These are phyloP conservation scores for Populus tremula DNA, from an alignment of 345 rosid species.

Conservation along the genomic window DNA sequence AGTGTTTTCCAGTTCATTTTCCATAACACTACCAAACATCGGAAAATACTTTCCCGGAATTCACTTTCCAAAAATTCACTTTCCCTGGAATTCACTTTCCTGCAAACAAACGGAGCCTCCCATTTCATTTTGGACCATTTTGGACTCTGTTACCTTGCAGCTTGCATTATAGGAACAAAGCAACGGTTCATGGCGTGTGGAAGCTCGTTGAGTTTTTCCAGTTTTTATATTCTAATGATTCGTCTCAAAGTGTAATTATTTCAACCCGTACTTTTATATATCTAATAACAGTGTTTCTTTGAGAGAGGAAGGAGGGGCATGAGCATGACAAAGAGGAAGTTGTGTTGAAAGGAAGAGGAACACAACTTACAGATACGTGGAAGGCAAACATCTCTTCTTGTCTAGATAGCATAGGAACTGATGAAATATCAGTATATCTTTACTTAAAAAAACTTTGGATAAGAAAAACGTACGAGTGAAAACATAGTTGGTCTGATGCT, in stretches of 20 bases:
- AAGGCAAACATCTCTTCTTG: slow-evolving; percentile 96
- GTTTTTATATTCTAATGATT: not conserved
- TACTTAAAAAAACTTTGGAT: too few species aligned
- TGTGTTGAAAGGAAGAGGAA: slow-evolving; percentile 3
- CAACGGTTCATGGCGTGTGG: not conserved
- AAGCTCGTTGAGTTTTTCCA: not conserved
- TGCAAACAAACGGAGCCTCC: too few species aligned
- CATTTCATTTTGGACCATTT: not conserved
- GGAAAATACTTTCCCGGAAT: too few species aligned
- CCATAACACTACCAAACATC: too few species aligned
- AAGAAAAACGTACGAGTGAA: too few species aligned
- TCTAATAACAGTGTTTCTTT: not conserved
- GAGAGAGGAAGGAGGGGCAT: too few species aligned
- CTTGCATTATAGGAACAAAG: not conserved
- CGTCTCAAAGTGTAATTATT: not conserved
- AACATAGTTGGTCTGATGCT: too few species aligned
- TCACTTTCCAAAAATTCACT: too few species aligned
- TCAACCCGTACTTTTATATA: not conserved
- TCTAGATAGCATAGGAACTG: slow-evolving; percentile 63
- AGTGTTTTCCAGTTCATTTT: too few species aligned
- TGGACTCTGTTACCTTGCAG: not conserved
- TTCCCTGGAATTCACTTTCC: too few species aligned
- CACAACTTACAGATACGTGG: slow-evolving; percentile 69
- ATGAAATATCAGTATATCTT: too few species aligned
- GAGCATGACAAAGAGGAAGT: not conserved